Conservation (phyloP, 2,329 filamentous ascomycete species). For the Talaromyces verruculosus region DNA sequence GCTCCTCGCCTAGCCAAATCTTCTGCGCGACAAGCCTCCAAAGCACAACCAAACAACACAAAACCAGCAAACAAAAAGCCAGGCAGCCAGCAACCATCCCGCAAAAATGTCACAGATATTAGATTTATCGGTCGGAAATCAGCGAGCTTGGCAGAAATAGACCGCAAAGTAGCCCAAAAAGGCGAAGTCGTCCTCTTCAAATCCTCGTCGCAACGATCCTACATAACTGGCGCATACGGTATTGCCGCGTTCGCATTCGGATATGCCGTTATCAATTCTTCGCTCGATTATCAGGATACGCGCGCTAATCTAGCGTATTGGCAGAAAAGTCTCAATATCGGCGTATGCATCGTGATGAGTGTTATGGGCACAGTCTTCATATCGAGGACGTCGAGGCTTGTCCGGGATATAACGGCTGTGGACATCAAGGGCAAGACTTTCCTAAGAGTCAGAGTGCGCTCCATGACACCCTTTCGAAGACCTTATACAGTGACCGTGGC, state of each 20-base stretch:
- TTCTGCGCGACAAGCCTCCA: slow-evolving; percentile 10
- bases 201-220: slow-evolving; percentile 63
- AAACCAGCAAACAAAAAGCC: slow-evolving; percentile 19
- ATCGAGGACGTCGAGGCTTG: slow-evolving; percentile 57
- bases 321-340: slow-evolving; percentile 59
- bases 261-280: slow-evolving; percentile 55
- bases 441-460: slow-evolving; percentile 39
- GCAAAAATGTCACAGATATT: slow-evolving; percentile 19
- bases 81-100: slow-evolving; percentile 20
- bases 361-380: slow-evolving; percentile 62
- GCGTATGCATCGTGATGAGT: slow-evolving; percentile 61
- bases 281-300: slow-evolving; percentile 50
- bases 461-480: slow-evolving; percentile 40
- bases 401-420: slow-evolving; percentile 59
- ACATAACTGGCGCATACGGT: slow-evolving; percentile 60
- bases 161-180: slow-evolving; percentile 54
- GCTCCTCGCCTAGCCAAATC: slow-evolving; percentile 27
- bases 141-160: slow-evolving; percentile 53
- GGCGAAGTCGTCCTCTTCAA: slow-evolving; percentile 63
- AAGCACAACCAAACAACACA: slow-evolving; percentile 23
- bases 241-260: slow-evolving; percentile 56
- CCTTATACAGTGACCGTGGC: slow-evolving; percentile 35
- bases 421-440: slow-evolving; percentile 32
- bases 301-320: slow-evolving; percentile 56
- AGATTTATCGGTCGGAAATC: slow-evolving; percentile 31